A percentile compares a stretch with the other conserved stretches of the same genome.
phyloP scores from a whole-genome alignment of 805 yeast genomes.

The Tanozyma kutaoensis region DNA sequence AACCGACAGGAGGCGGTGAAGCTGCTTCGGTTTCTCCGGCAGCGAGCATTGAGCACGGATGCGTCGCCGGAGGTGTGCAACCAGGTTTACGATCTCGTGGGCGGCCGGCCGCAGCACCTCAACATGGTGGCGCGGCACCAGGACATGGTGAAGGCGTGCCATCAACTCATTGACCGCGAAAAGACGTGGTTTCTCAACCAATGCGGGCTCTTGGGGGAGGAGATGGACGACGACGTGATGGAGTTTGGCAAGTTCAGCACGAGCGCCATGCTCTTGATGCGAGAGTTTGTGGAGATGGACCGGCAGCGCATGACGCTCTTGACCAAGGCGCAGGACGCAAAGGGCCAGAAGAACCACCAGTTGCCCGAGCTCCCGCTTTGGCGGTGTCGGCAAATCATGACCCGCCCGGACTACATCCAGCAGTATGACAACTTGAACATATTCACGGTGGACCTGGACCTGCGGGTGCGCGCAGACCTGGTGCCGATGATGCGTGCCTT shows the following conservation, averaged over 20 bases:
- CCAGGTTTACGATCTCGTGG: constrained; percentile 53
- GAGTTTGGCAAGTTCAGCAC: constrained; percentile 66
- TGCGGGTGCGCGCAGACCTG: constrained; percentile 67
- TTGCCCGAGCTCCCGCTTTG: constrained; percentile 70
- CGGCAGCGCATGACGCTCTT: constrained; percentile 15
- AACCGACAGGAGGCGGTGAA: constrained; percentile 38
- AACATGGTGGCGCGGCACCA: constrained; percentile 52
- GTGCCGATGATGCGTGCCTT: constrained; percentile 88
- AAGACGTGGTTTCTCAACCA: constrained; percentile 80
- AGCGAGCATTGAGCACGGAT: too few species aligned
- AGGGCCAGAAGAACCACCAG: constrained; percentile 25
- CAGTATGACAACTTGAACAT: constrained; percentile 62
- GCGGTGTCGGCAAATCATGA: constrained; percentile 79
- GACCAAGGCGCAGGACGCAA: too few species aligned
- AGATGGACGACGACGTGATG: constrained; percentile 86
- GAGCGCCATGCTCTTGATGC: constrained; percentile 61
- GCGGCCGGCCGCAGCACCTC: constrained; percentile 78
- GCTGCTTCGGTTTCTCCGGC: constrained; percentile 40
- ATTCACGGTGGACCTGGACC: constrained; percentile 64
- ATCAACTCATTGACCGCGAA: constrained; percentile 61
- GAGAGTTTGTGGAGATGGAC: constrained; percentile 62
- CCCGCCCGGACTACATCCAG: constrained; percentile 70
- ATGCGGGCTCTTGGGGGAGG: constrained; percentile 63
- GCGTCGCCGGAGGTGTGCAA: constrained; percentile 29
- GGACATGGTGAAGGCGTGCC: constrained; percentile 48